Percentiles rank a stretch among this genome's conserved stretches.
phyloP scores from a whole-genome alignment of 768 basidiomycete species.

The Termitomyces heimii region DNA sequence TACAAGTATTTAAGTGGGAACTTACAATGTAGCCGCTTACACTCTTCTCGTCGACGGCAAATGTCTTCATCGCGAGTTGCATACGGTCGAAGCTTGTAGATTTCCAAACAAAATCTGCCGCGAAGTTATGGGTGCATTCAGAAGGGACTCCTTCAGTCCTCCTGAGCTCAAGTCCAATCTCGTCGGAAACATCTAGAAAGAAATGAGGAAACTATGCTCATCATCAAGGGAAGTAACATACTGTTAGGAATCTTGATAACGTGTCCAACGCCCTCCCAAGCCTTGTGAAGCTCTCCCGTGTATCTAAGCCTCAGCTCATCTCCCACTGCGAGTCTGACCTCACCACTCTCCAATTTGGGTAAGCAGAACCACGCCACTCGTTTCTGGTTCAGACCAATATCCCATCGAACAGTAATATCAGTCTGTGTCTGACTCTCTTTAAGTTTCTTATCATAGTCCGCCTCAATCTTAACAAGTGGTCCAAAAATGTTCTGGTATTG shows the following conservation, averaged over 20 bases:
- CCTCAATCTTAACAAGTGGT: conserved; percentile 98
- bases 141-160: conserved; percentile 89
- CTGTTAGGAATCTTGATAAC: conserved; percentile 99
- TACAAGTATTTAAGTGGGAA: conserved; percentile 8
- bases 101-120: conserved; percentile 99
- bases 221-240: conserved; percentile 31
- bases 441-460: conserved; percentile 95
- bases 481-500: conserved; percentile 99
- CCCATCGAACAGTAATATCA: conserved; percentile 94
- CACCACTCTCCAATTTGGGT: conserved; percentile 97
- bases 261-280: conserved; percentile 97
- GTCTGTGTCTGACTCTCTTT: conserved; percentile 99
- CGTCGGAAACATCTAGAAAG: conserved; percentile 88
- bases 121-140: conserved; percentile 91
- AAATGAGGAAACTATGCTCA: background rate
- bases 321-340: conserved; percentile 93
- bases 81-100: conserved; percentile 99
- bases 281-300: conserved; percentile 80
- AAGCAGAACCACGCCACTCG: conserved; percentile 97
- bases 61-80: conserved; percentile 99
- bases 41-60: conserved; percentile 98
- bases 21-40: conserved; percentile 97
- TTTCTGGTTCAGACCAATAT: conserved; percentile 97
- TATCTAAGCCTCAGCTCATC: conserved; percentile 93
- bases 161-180: conserved; percentile 91